These are phyloP conservation scores for Trichophyton simii DNA, from an alignment of 2,329 filamentous ascomycete species.

Conservation along the genomic window DNA sequence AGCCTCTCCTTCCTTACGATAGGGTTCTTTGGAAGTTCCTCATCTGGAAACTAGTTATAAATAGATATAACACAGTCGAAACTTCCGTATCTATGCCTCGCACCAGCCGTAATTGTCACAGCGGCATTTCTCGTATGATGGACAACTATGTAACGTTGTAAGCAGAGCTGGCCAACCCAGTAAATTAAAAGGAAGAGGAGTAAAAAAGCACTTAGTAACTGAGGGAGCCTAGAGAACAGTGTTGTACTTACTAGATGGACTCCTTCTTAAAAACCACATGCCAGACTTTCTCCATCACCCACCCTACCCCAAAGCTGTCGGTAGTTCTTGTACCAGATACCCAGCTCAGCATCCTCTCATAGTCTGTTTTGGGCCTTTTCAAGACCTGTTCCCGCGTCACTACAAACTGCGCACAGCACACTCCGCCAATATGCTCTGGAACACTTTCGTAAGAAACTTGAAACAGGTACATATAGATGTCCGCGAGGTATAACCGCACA, in stretches of 20 bases:
- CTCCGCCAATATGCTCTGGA: constrained; percentile 40
- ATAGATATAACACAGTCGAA: too few relatives aligned
- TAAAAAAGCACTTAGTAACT: too few relatives aligned
- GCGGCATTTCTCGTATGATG: constrained; percentile 4
- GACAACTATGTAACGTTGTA: constrained; percentile 3
- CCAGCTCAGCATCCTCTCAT: constrained; percentile 49
- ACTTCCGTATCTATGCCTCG: background rate
- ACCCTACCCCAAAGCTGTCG: constrained; percentile 43
- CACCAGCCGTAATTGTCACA: constrained; percentile 5
- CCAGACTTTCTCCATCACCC: constrained; percentile 55
- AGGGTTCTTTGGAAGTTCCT: too few relatives aligned
- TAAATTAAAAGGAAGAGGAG: too few relatives aligned
- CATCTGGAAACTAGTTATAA: too few relatives aligned
- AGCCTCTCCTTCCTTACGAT: too few relatives aligned
- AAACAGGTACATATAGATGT: constrained; percentile 36
- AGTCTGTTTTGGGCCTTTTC: constrained; percentile 40
- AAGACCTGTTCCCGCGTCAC: constrained; percentile 43
- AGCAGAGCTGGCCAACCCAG: too few relatives aligned
- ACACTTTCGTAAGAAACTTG: constrained; percentile 37
- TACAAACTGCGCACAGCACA: constrained; percentile 56
- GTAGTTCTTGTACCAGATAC: constrained; percentile 41
- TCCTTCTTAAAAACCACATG: constrained; percentile 42
- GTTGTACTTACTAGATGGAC: constrained; percentile 25
- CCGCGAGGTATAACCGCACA: constrained; percentile 13
- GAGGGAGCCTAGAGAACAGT: too few relatives aligned